Conservation (phyloP, 2,329 filamentous ascomycete genomes). For the Xenosphaeropsis pyriputrescens region DNA sequence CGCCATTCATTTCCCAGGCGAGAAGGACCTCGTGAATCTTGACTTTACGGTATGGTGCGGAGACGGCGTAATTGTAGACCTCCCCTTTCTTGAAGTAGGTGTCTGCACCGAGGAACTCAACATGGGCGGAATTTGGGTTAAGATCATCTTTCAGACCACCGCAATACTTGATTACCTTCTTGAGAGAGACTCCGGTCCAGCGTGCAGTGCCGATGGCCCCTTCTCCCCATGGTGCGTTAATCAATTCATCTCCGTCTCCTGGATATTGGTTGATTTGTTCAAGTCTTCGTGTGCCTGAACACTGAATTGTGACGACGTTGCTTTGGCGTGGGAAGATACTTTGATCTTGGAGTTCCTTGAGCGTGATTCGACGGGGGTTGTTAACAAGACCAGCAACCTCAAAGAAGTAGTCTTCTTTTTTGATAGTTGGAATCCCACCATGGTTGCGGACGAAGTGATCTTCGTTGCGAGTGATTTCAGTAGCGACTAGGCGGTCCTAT, state of each 20-base stretch:
- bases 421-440: conserved; percentile 53
- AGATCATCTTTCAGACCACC: conserved; percentile 35
- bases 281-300: conserved; percentile 52
- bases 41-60: conserved; percentile 53
- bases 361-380: conserved; percentile 7
- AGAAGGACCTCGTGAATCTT: conserved; percentile 50
- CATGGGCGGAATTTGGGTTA: conserved; percentile 35
- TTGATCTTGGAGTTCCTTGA: conserved; percentile 9
- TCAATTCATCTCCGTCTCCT: conserved; percentile 50
- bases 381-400: conserved; percentile 10
- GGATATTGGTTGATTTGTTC: conserved; percentile 53
- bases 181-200: conserved; percentile 49
- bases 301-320: conserved; percentile 48
- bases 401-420: conserved; percentile 29
- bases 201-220: conserved; percentile 53
- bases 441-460: conserved; percentile 60
- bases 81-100: conserved; percentile 58
- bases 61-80: conserved; percentile 52
- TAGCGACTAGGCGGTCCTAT: conserved; percentile 34
- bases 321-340: conserved; percentile 9
- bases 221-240: conserved; percentile 42
- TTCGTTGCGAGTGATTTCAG: conserved; percentile 42
- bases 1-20: conserved; percentile 53
- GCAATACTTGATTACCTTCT: conserved; percentile 57
- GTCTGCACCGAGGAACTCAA: conserved; percentile 57